Evolutionary conservation across 2,329 filamentous ascomycete species (phyloP), one percentile per base, ranked within the genome.

Genomic region (Trichoderma sp.): DNA sequence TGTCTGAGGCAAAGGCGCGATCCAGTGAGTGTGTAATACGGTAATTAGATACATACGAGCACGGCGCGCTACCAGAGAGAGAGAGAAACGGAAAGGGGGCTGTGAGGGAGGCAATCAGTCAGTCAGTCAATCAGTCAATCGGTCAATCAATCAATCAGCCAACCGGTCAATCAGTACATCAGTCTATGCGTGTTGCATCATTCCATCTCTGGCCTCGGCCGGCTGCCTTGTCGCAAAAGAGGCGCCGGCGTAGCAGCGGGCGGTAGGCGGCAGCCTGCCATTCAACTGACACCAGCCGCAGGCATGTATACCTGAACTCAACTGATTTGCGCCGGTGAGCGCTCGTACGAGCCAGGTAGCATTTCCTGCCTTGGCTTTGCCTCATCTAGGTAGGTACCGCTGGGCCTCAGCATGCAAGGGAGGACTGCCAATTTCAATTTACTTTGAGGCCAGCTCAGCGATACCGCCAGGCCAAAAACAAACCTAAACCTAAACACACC

Each of bases 341-440:
- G 43, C 33, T 49, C 47, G 47, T 49, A 49, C 47, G 47, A 49
- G 47, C 47, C 47, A 49, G 21, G 47, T 49, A 49, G n/a, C 47
- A 49, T 24, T 49, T 62, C 35, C 43, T 52, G 19, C 16, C 37
- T 61, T 61, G 37, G 58, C 58, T 43, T n/a, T 43, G 40, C 37
- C 37, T 43, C 19, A 43, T 43, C 40, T n/a, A 21, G 33, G 33
- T 49, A 3, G 60, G 43, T 40, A n/a, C 8, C 29, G 29, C 31
- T 19, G 33, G 55, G 16, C 33, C 29, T 37, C 24, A 31, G 27
- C 40, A 21, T 52, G 43, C 43, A 35, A 60, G 58, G 59, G 59
- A 43, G 47, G 40, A 31, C 58, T 62, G 43, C 59, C 59, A 62
- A 62, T 62, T 62, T 62, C 31, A 55, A 35, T 35, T 35, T 35